Conservation (phyloP, 805 yeast species). For the Debaryomyces prosopidis region DNA sequence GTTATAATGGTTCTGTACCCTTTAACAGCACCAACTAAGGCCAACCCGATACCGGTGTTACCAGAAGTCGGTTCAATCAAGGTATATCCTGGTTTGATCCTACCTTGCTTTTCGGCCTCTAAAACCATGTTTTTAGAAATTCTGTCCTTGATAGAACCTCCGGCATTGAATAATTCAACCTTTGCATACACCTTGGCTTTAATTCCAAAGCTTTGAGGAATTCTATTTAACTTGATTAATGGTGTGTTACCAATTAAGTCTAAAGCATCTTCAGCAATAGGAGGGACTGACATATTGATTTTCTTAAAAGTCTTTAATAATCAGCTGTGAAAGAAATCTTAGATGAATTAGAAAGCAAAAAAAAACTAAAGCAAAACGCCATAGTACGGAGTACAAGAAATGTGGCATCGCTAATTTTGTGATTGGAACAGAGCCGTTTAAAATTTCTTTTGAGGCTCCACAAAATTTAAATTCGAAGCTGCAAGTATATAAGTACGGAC, state of each 20-base stretch:
- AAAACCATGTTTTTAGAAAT: slow-evolving; percentile 85
- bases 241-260: slow-evolving; percentile 89
- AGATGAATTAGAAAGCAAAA: too few species aligned
- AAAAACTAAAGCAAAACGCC: too few species aligned
- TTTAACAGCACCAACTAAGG: slow-evolving; percentile 81
- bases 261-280: slow-evolving; percentile 53
- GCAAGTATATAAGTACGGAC: too few species aligned
- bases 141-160: slow-evolving; percentile 88
- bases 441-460: too few species aligned
- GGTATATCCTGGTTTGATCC: slow-evolving; percentile 82
- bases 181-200: slow-evolving; percentile 73
- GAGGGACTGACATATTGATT: slow-evolving; percentile 25
- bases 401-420: not conserved
- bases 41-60: slow-evolving; percentile 89
- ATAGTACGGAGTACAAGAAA: not conserved
- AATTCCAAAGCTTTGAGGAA: slow-evolving; percentile 75
- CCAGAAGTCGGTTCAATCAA: slow-evolving; percentile 90
- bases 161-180: slow-evolving; percentile 82
- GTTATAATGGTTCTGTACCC: slow-evolving; percentile 88
- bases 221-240: slow-evolving; percentile 66
- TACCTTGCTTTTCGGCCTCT: slow-evolving; percentile 76
- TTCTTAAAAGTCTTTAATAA: not conserved
- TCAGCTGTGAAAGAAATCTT: not conserved
- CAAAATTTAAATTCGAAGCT: too few species aligned
- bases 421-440: not conserved